Percentiles rank a stretch among this genome's conserved stretches.
phyloP scores from a whole-genome alignment of 2,329 filamentous ascomycete species.

The Penicillium sp. region DNA sequence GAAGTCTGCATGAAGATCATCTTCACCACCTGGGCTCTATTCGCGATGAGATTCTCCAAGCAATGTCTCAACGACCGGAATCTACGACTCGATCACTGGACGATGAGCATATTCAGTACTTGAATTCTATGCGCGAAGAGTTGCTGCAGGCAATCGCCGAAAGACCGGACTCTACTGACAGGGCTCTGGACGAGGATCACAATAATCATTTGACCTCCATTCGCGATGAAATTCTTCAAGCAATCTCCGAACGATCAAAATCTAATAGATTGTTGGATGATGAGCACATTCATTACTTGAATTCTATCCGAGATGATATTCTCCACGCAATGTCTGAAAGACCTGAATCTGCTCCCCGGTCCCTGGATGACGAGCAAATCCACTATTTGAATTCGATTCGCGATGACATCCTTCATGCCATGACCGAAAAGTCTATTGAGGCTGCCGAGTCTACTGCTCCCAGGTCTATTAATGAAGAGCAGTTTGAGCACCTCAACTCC shows the following conservation, averaged over 20 bases:
- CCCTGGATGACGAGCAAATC: slow-evolving; percentile 6
- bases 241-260: slow-evolving; percentile 5
- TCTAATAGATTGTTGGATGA: slow-evolving; percentile 4
- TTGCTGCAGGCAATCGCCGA: slow-evolving; percentile 29
- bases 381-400: slow-evolving; percentile 7
- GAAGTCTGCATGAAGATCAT: slow-evolving; percentile 9
- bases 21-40: slow-evolving; percentile 7
- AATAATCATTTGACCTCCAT: slow-evolving; percentile 4
- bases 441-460: slow-evolving; percentile 2
- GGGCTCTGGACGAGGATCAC: slow-evolving; percentile 6
- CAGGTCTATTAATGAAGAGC: slow-evolving; percentile 23
- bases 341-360: background rate
- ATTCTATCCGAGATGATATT: slow-evolving; percentile 29
- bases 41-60: slow-evolving; percentile 61
- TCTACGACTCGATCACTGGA: slow-evolving; percentile 2
- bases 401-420: slow-evolving; percentile 11
- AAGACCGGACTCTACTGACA: background rate
- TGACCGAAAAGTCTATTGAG: background rate
- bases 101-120: slow-evolving; percentile 11
- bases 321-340: slow-evolving; percentile 12
- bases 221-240: slow-evolving; percentile 15
- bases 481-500: slow-evolving; percentile 29
- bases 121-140: slow-evolving; percentile 15
- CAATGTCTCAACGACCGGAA: slow-evolving; percentile 42
- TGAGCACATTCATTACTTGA: slow-evolving; percentile 10